A percentile compares a stretch with the other conserved stretches of the same genome.
Conservation (phyloP, 352 stramenopile genomes). For the Phytophthora lateralis region DNA sequence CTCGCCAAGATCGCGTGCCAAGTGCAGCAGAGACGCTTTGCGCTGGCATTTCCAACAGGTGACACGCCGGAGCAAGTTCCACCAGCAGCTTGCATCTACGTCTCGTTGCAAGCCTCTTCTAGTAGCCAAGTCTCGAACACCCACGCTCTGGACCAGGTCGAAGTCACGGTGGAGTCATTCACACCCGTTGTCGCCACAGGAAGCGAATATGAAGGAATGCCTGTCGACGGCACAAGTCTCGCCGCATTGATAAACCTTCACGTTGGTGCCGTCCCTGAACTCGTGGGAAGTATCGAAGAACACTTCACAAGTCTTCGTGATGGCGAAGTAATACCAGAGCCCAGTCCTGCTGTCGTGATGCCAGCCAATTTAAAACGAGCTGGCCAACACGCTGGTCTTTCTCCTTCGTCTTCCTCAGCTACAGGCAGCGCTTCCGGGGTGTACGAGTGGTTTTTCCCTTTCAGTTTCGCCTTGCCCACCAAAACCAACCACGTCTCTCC, state of each 20-base stretch:
- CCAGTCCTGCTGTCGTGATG: not conserved
- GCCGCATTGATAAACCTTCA: slow-evolving; percentile 12
- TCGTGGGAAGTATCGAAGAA: slow-evolving; percentile 7
- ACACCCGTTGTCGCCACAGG: slow-evolving; percentile 33
- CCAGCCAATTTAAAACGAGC: not conserved
- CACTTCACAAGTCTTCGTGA: slow-evolving; percentile 23
- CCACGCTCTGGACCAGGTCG: slow-evolving; percentile 23
- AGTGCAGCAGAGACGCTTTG: slow-evolving; percentile 33
- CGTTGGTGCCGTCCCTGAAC: not conserved
- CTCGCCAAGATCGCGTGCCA: slow-evolving; percentile 28
- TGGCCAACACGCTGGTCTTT: slow-evolving; percentile 17
- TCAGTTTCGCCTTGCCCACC: slow-evolving; percentile 23
- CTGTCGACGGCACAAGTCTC: slow-evolving; percentile 25
- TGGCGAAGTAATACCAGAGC: slow-evolving; percentile 8
- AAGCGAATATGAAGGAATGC: slow-evolving; percentile 23
- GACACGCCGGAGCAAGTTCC: not conserved
- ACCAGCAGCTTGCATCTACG: slow-evolving; percentile 23
- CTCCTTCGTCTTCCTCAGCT: slow-evolving; percentile 22
- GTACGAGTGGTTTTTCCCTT: slow-evolving; percentile 47
- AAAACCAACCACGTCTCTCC: slow-evolving; percentile 3
- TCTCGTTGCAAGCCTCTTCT: slow-evolving; percentile 21
- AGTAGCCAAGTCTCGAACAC: slow-evolving; percentile 1
- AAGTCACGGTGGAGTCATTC: slow-evolving; percentile 33
- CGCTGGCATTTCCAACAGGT: slow-evolving; percentile 28
- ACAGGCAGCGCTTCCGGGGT: slow-evolving; percentile 10